These are phyloP conservation scores for Metschnikowia shivogae DNA, from an alignment of 805 yeast genomes.

Conservation along the genomic window DNA sequence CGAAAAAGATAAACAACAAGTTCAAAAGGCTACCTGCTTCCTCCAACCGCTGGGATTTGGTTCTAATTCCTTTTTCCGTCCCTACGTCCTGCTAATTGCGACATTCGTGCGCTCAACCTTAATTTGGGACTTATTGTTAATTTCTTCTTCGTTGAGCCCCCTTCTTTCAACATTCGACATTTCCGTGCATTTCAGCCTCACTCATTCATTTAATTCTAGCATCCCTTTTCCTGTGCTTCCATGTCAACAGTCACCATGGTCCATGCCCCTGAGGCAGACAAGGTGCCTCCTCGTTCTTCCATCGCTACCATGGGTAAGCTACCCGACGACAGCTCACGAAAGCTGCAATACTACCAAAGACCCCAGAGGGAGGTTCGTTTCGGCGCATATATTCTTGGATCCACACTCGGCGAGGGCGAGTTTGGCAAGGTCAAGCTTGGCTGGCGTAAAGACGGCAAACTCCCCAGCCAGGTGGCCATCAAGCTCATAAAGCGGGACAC, in stretches of 20 bases:
- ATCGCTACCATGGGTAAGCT: neutral
- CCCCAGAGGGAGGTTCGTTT: conserved; percentile 68
- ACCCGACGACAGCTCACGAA: neutral
- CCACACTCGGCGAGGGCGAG: conserved; percentile 96
- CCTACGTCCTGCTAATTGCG: neutral
- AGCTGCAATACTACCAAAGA: conserved; percentile 1
- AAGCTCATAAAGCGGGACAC: conserved; percentile 86
- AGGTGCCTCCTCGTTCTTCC: conserved; percentile 4
- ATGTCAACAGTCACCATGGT: conserved; percentile 4
- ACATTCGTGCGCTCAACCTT: neutral
- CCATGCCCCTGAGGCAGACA: conserved; percentile 2
- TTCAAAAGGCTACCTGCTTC: conserved; percentile 3
- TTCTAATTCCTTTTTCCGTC: neutral
- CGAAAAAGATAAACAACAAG: conserved; percentile 4
- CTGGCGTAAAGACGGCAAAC: conserved; percentile 82
- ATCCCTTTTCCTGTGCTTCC: neutral
- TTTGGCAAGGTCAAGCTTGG: conserved; percentile 97
- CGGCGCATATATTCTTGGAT: conserved; percentile 86
- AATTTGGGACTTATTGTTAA: neutral
- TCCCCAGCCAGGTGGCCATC: conserved; percentile 85
- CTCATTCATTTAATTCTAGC: neutral
- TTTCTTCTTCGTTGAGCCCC: neutral
- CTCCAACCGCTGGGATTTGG: neutral
- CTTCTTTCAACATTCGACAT: neutral
- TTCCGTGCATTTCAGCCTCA: neutral